These are phyloP conservation scores for Boletus huronensis DNA, from an alignment of 768 basidiomycete species.

Conservation along the genomic window DNA sequence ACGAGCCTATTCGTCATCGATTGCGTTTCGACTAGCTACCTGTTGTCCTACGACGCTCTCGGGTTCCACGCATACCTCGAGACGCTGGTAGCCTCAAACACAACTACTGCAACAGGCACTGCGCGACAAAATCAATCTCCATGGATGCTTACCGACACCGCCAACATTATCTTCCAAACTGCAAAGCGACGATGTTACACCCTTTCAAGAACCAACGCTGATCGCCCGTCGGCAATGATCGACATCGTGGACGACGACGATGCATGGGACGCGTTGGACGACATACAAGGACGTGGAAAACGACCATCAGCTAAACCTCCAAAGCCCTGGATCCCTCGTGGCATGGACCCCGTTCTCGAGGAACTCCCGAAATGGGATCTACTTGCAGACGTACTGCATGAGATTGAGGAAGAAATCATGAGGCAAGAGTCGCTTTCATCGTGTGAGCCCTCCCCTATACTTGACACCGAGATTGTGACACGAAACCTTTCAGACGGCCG, in stretches of 20 bases:
- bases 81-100: conserved; percentile 68
- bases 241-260: conserved; percentile 62
- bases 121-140: conserved; percentile 69
- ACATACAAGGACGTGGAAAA: conserved; percentile 33
- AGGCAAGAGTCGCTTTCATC: conserved; percentile 46
- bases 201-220: conserved; percentile 34
- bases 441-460: conserved; percentile 6
- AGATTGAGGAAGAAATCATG: conserved; percentile 85
- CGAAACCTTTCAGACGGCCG: conserved; percentile 30
- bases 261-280: conserved; percentile 70
- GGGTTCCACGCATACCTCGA: conserved; percentile 92
- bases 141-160: conserved; percentile 92
- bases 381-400: conserved; percentile 79
- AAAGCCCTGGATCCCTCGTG: conserved; percentile 63
- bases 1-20: background rate
- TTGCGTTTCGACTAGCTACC: conserved; percentile 39
- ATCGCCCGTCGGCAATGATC: conserved; percentile 27
- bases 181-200: conserved; percentile 83
- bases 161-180: conserved; percentile 77
- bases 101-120: conserved; percentile 46
- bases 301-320: conserved; percentile 3
- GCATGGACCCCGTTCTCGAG: conserved; percentile 84
- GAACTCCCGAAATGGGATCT: conserved; percentile 94
- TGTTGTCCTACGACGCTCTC: conserved; percentile 86
- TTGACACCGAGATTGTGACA: background rate